phyloP scores from a whole-genome alignment of 1,284 basidiomycete genomes.

The Ustilago esculenta region DNA sequence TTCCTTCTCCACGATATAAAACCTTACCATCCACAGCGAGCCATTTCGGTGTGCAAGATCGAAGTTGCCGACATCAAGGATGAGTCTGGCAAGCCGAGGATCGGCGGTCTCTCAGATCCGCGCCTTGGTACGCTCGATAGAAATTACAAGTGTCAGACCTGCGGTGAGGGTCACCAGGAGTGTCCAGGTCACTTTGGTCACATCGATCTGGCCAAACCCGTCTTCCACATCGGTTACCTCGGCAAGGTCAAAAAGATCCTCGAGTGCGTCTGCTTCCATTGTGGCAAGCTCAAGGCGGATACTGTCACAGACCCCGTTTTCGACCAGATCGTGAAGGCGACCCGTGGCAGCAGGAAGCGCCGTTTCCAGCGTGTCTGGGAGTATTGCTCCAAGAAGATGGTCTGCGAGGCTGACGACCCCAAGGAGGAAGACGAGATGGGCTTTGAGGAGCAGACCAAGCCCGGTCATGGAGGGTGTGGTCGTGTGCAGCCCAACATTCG shows the following conservation, averaged over 20 bases:
- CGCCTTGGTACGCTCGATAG: constrained; percentile 97
- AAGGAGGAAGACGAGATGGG: constrained; percentile 64
- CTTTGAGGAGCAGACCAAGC: constrained; percentile 69
- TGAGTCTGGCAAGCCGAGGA: constrained; percentile 84
- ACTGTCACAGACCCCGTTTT: constrained; percentile 64
- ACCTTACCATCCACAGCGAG: too few relatives aligned
- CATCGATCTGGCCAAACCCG: constrained; percentile 94
- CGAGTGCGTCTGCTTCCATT: constrained; percentile 98
- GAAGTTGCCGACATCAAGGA: constrained; percentile 99
- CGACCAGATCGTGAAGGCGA: constrained; percentile 57
- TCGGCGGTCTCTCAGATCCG: constrained; percentile 93
- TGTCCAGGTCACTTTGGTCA: constrained; percentile 97
- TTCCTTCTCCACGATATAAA: not conserved
- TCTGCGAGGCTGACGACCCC: constrained; percentile 75
- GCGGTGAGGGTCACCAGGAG: constrained; percentile 76
- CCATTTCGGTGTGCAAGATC: constrained; percentile 95
- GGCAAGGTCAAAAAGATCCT: constrained; percentile 99
- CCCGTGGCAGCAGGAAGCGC: constrained; percentile 57
- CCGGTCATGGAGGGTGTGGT: constrained; percentile 89
- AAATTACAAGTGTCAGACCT: constrained; percentile 99
- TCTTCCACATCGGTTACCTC: constrained; percentile 97
- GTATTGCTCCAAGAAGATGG: constrained; percentile 63
- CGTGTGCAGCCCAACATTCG: constrained; percentile 88
- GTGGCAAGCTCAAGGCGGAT: constrained; percentile 96
- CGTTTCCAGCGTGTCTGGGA: constrained; percentile 66